phyloP scores from a whole-genome alignment of 1,139 yeast species.

The Kazachstania sp. region DNA sequence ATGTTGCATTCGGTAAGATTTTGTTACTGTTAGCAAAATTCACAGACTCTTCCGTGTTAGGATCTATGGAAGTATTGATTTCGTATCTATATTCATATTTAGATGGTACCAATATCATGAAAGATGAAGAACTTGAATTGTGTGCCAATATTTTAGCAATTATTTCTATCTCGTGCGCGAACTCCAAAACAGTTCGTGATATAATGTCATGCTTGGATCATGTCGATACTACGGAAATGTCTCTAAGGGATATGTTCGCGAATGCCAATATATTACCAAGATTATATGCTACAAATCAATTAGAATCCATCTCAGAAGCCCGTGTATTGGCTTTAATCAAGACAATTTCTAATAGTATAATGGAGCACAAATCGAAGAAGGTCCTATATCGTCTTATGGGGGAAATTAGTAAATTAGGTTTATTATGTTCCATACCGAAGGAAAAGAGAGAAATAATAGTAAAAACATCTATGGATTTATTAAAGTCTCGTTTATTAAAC shows the following conservation, averaged over 20 bases:
- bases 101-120: slow-evolving; percentile 2
- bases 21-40: slow-evolving; percentile 26
- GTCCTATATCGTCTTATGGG: slow-evolving; percentile 41
- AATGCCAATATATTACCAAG: slow-evolving; percentile 48
- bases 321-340: slow-evolving; percentile 2
- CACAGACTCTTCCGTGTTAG: slow-evolving; percentile 24
- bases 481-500: slow-evolving; percentile 37
- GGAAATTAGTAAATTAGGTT: slow-evolving; percentile 56
- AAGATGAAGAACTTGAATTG: slow-evolving; percentile 25
- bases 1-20: slow-evolving; percentile 25
- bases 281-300: slow-evolving; percentile 32
- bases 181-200: slow-evolving; percentile 13
- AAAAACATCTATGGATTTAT: slow-evolving; percentile 16
- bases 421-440: slow-evolving; percentile 33
- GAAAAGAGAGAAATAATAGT: slow-evolving; percentile 19
- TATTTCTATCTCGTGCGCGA: slow-evolving; percentile 41
- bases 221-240: slow-evolving; percentile 1
- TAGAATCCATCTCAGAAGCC: neutral
- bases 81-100: slow-evolving; percentile 12
- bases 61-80: slow-evolving; percentile 14
- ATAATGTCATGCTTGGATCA: slow-evolving; percentile 1
- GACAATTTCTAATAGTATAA: neutral
- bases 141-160: slow-evolving; percentile 42
- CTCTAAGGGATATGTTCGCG: slow-evolving; percentile 32
- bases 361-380: slow-evolving; percentile 15